A percentile compares a stretch with the other conserved stretches of the same genome.
Conservation (phyloP, 2,329 filamentous ascomycete species). For the Macrophomina pseudophaseolina region DNA sequence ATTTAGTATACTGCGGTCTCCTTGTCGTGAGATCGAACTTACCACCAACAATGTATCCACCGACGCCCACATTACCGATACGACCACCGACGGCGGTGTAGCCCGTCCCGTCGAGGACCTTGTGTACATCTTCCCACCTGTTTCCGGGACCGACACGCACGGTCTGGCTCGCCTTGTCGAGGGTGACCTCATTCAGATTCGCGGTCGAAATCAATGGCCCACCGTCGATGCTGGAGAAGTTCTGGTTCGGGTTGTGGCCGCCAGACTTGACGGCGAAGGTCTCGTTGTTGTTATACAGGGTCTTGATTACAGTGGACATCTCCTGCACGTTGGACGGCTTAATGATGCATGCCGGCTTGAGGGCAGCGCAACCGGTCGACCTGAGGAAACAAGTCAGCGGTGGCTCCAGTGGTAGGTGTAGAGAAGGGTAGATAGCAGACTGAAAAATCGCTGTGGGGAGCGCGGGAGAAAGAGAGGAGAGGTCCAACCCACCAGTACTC, state of each 20-base stretch:
- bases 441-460: too few relatives aligned
- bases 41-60: constrained; percentile 54
- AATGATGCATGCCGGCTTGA: constrained; percentile 40
- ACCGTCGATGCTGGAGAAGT: constrained; percentile 52
- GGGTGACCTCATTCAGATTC: constrained; percentile 38
- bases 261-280: constrained; percentile 62
- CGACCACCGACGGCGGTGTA: constrained; percentile 53
- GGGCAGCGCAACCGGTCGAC: constrained; percentile 39
- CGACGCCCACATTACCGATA: constrained; percentile 55
- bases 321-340: constrained; percentile 46
- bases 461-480: neutral
- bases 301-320: constrained; percentile 58
- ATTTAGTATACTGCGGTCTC: neutral
- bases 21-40: constrained; percentile 29
- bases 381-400: constrained; percentile 10
- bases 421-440: too few relatives aligned
- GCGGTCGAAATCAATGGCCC: constrained; percentile 53
- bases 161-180: constrained; percentile 35
- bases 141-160: constrained; percentile 42
- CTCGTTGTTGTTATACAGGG: constrained; percentile 48
- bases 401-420: too few relatives aligned
- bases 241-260: constrained; percentile 54
- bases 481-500: constrained; percentile 13
- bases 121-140: constrained; percentile 42
- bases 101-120: constrained; percentile 43